Evolutionary conservation across 768 basidiomycete species (phyloP).

Genomic region (Rossbeevera mucosa): DNA sequence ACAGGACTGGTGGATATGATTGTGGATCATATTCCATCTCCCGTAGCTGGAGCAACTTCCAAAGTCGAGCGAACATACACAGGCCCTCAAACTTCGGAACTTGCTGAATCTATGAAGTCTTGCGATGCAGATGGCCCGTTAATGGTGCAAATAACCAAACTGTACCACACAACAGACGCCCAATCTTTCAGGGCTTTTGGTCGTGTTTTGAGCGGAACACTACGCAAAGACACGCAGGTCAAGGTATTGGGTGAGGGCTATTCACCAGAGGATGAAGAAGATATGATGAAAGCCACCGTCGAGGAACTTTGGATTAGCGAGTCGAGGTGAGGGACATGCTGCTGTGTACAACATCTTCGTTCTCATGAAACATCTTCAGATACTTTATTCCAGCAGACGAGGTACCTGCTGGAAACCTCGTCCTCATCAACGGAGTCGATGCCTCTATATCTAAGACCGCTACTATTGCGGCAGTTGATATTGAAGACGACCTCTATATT

Average conservation of each 20-base stretch:
- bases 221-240: slow-evolving; percentile 75
- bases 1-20: slow-evolving; percentile 93
- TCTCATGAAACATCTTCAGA: slow-evolving; percentile 36
- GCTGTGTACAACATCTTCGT: background rate
- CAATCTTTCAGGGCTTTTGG: slow-evolving; percentile 96
- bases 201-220: slow-evolving; percentile 87
- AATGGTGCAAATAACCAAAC: slow-evolving; percentile 89
- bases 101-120: slow-evolving; percentile 74
- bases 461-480: slow-evolving; percentile 68
- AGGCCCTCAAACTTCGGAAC: slow-evolving; percentile 78
- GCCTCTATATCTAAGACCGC: slow-evolving; percentile 94
- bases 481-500: slow-evolving; percentile 86
- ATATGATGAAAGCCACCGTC: slow-evolving; percentile 81
- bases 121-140: slow-evolving; percentile 84
- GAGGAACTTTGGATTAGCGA: slow-evolving; percentile 91
- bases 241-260: slow-evolving; percentile 99
- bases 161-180: slow-evolving; percentile 96
- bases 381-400: slow-evolving; percentile 90
- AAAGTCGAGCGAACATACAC: slow-evolving; percentile 86
- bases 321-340: slow-evolving; percentile 56
- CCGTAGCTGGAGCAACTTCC: slow-evolving; percentile 47
- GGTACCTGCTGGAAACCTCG: slow-evolving; percentile 86
- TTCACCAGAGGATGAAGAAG: slow-evolving; percentile 98
- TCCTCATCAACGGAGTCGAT: slow-evolving; percentile 90
- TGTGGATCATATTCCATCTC: slow-evolving; percentile 85